Evolutionary conservation across 331 rosid genomes (phyloP), one percentile per base, ranked within the genome.

Genomic region (Cydonia oblonga): DNA sequence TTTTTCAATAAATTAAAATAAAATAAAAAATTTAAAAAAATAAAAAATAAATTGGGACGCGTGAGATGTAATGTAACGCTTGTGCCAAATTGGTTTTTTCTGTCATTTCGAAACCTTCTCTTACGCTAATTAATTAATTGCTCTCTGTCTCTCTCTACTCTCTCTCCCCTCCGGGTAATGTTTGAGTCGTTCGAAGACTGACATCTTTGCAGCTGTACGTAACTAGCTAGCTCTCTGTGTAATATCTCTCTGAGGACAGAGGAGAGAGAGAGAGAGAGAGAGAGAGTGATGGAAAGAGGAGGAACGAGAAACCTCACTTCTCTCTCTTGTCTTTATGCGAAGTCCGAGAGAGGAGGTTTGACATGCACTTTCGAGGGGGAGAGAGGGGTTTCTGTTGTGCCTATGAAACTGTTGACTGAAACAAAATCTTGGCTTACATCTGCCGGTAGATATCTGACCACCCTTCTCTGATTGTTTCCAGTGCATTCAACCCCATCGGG

Each of bases 41-140:
- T 28, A 78, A 79, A 69, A 89, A 76, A 66, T 62, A 56, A 60
- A 76, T 68, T 78, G 19, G 83, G 92, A 87, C 91, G 85, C 96
- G 95, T 89, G 97, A 80, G 68, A 70, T 69, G 83, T 71, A 86
- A 85, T 68, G 83, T 72, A 88, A 86, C 90, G 90, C 90, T 87
- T 89, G 86, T 64, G 60, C 87, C 74, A 72, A 73, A 75, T 84
- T 85, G 86, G 85, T 85, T 82, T 81, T 85, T 84, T 76, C 80
- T 82, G 83, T 61, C 66, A 69, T 54, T 71, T 76, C 57, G 69
- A 71, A 78, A 63, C 19, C 75, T 72, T 9, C 13, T 26, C 22
- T 4, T 26, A 7, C 16, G 2, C 19, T 56, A 11, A 56, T 24
- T 25, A 59, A 24, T 59, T 59, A 14, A 25, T 25, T 25, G 42